Base-by-base conservation (phyloP, 1,284 basidiomycete genomes). In the Pseudozyma thailandica region DNA sequence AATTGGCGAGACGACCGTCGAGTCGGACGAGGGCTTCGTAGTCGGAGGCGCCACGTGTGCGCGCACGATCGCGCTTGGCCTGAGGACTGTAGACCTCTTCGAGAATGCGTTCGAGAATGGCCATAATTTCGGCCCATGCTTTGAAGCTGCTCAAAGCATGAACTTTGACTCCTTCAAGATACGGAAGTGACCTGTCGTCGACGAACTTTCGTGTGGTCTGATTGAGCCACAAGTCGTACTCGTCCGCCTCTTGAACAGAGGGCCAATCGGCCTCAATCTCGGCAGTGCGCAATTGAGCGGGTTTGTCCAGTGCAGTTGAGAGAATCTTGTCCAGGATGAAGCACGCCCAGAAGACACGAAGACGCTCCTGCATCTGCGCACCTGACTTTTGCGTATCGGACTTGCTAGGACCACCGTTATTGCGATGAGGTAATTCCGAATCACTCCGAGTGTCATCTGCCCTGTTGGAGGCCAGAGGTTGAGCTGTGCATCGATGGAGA, bases 321-420 rank as follows among this genome's bases (percentile, higher is more conserved):
- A 75, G 73, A 25, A 75, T 66, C 61, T 75, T 75, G 52, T 75
- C 73, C 26, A 75, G 61, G 18, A 72, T 66, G 50, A 62, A 74
- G 43, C 64, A 70, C 0, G 65, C 73, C 73, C 73, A 75, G n/a
- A 73, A 58, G 12, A 58, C 56, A 13, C 73, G 60, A 31, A 63
- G 31, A 3, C 52, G 45, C 31, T 75, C 73, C 28, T 75, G 71
- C 18, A 37, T 13, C 30, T 54, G 50, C 12, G 59, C 44, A 28
- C 38, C 47, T 4, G 37, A 51, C 13, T 44, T 18, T 26, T 31
- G 48, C 26, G 48, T 23, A 5, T 44, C 58, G 8, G 18, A 23
- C 16, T 30, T 50, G 7, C 44, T 50, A 6, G 16, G 27, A 30
- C 3, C 10, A 1, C 20, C 10, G 7, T 42, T 37, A 26, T 38